These are phyloP conservation scores for Boletus sp. DNA, from an alignment of 768 basidiomycete species.

Conservation along the genomic window DNA sequence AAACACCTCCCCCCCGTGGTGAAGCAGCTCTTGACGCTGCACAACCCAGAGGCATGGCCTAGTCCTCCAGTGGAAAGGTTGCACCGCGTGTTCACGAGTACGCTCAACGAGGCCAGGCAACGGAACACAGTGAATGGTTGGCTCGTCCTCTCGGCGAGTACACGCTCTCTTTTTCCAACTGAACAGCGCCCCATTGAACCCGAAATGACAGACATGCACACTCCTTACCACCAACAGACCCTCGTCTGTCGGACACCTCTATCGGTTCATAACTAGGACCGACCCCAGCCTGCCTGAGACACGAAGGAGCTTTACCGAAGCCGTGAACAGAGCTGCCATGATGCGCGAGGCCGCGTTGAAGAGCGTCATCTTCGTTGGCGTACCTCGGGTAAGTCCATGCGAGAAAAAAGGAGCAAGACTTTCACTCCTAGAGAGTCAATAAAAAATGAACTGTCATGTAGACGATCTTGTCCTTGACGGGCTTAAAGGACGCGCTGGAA, in stretches of 20 bases:
- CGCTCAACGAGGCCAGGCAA: conserved; percentile 61
- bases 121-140: conserved; percentile 72
- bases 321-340: conserved; percentile 70
- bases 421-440: conserved; percentile 2
- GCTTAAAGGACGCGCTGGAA: conserved; percentile 72
- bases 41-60: conserved; percentile 57
- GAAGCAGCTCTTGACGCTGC: conserved; percentile 69
- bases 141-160: conserved; percentile 71
- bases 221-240: conserved; percentile 82
- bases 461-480: conserved; percentile 81
- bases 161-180: conserved; percentile 8
- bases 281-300: conserved; percentile 39
- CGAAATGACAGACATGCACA: conserved; percentile 66
- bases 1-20: conserved; percentile 57
- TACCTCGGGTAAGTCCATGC: conserved; percentile 62
- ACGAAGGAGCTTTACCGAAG: conserved; percentile 46
- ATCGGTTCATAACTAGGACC: conserved; percentile 66
- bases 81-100: conserved; percentile 52
- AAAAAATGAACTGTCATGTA: conserved; percentile 29
- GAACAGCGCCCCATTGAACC: conserved; percentile 23
- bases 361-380: conserved; percentile 85
- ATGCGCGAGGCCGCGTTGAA: conserved; percentile 91
- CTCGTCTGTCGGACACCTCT: conserved; percentile 73
- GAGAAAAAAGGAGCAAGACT: background rate
- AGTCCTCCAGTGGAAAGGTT: conserved; percentile 55